Evolutionary conservation across 2,329 filamentous ascomycete genomes (phyloP).

Genomic region (Huntiella savannae): DNA sequence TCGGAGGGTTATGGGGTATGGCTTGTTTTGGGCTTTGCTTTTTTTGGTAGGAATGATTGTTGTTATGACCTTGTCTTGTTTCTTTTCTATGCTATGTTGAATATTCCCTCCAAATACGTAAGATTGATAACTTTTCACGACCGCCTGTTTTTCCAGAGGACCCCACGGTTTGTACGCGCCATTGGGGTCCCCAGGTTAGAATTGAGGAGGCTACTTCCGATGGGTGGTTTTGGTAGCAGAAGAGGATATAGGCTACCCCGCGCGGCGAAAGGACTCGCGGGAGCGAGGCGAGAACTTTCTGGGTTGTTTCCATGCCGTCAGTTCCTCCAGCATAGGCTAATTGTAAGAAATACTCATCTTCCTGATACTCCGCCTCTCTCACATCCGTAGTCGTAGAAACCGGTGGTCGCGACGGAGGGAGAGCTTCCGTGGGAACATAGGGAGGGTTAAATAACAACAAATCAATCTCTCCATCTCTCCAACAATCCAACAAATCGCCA

Average conservation of each 20-base stretch:
- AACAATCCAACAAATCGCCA: constrained; percentile 47
- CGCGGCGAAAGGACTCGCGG: constrained; percentile 40
- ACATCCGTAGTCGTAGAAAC: constrained; percentile 17
- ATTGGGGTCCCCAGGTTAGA: constrained; percentile 31
- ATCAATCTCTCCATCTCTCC: constrained; percentile 41
- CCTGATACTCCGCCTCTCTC: constrained; percentile 38
- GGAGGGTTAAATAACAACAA: constrained; percentile 92
- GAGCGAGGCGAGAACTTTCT: constrained; percentile 53
- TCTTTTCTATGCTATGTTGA: neutral
- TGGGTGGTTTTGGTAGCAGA: constrained; percentile 83
- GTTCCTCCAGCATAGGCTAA: constrained; percentile 75
- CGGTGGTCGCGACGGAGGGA: constrained; percentile 32
- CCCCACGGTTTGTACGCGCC: constrained; percentile 62
- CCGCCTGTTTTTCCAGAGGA: constrained; percentile 73
- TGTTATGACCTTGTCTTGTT: neutral
- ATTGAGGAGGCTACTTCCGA: constrained; percentile 41
- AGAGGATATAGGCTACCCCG: constrained; percentile 73
- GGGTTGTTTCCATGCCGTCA: constrained; percentile 88
- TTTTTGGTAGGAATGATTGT: neutral
- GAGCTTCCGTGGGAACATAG: constrained; percentile 70
- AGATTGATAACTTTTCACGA: constrained; percentile 83
- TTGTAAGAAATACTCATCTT: constrained; percentile 65
- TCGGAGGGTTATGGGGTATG: neutral
- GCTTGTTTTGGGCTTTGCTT: neutral
- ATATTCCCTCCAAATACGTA: constrained; percentile 57